A percentile compares a stretch with the other conserved stretches of the same genome.
These are phyloP conservation scores for Nitzschia palea DNA, from an alignment of 108 stramenopile species.

Conservation along the genomic window DNA sequence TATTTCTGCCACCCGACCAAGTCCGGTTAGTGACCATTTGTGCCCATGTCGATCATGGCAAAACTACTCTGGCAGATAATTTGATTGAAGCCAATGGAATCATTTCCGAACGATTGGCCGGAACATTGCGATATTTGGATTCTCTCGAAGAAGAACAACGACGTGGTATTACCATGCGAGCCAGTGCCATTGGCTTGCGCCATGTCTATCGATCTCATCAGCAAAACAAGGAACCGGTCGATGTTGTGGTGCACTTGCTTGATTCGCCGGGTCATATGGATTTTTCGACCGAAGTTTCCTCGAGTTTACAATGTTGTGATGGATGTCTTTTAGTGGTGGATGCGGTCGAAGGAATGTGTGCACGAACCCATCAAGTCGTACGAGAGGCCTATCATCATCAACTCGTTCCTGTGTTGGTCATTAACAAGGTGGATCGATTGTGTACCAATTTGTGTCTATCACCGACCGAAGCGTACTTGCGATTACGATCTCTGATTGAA, in stretches of 20 bases:
- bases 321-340: conserved; percentile 94
- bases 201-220: conserved; percentile 43
- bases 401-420: conserved; percentile 87
- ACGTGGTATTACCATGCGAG: conserved; percentile 98
- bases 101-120: conserved; percentile 83
- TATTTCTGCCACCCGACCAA: conserved; percentile 68
- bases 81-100: conserved; percentile 89
- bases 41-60: conserved; percentile 99
- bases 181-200: conserved; percentile 86
- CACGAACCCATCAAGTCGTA: conserved; percentile 94
- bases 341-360: conserved; percentile 94
- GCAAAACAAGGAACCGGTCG: conserved; percentile 18
- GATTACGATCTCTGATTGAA: conserved; percentile 89
- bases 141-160: conserved; percentile 90
- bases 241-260: conserved; percentile 90
- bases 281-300: conserved; percentile 93
- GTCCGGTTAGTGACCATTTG: conserved; percentile 95
- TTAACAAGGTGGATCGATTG: conserved; percentile 94
- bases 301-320: conserved; percentile 92
- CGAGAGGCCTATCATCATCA: conserved; percentile 91
- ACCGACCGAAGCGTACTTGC: conserved; percentile 86
- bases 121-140: conserved; percentile 85
- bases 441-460: conserved; percentile 76
- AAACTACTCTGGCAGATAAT: conserved; percentile 97
- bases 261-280: conserved; percentile 99